phyloP scores from a whole-genome alignment of 352 stramenopile genomes.

The Halophytophthora polymorphica region DNA sequence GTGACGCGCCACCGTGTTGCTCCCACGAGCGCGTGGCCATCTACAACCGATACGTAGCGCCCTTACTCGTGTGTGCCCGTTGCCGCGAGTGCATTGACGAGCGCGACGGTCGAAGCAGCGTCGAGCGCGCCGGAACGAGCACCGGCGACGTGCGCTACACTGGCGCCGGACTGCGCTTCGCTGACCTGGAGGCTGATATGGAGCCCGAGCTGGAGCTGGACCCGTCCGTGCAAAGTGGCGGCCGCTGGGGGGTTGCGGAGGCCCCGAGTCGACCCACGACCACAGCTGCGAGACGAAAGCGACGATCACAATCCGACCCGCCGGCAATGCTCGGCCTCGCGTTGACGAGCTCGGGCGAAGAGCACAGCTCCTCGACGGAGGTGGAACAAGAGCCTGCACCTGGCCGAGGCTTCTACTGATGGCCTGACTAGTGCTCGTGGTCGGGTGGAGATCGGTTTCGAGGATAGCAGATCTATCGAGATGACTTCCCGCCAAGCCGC shows the following conservation, averaged over 20 bases:
- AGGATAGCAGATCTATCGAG: too few relatives aligned
- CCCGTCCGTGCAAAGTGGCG: slow-evolving; percentile 4
- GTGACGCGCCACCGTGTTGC: slow-evolving; percentile 25
- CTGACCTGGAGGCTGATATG: slow-evolving; percentile 18
- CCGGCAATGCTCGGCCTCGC: slow-evolving; percentile 17
- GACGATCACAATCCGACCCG: slow-evolving; percentile 22
- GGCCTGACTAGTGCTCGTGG: too few relatives aligned
- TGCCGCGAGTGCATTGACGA: slow-evolving; percentile 34
- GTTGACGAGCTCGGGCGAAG: slow-evolving; percentile 30
- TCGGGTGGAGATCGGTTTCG: too few relatives aligned
- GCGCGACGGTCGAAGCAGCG: slow-evolving; percentile 8
- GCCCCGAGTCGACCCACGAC: slow-evolving; percentile 3
- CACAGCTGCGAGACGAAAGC: slow-evolving; percentile 8
- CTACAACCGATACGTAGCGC: slow-evolving; percentile 41
- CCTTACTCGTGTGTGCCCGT: slow-evolving; percentile 27
- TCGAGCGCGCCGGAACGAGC: slow-evolving; percentile 4
- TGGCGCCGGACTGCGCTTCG: slow-evolving; percentile 21
- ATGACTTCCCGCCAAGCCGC: too few relatives aligned
- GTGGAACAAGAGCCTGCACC: slow-evolving; percentile 1
- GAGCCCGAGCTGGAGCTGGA: slow-evolving; percentile 23
- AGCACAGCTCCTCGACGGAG: slow-evolving; percentile 11
- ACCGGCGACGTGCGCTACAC: slow-evolving; percentile 20
- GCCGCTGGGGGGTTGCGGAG: slow-evolving; percentile 6
- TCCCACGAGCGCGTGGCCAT: slow-evolving; percentile 34
- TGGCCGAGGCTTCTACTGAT: neutral